Evolutionary conservation across 192 early-diverging fungal genomes (phyloP).

Genomic region (Umbelopsis sp.): DNA sequence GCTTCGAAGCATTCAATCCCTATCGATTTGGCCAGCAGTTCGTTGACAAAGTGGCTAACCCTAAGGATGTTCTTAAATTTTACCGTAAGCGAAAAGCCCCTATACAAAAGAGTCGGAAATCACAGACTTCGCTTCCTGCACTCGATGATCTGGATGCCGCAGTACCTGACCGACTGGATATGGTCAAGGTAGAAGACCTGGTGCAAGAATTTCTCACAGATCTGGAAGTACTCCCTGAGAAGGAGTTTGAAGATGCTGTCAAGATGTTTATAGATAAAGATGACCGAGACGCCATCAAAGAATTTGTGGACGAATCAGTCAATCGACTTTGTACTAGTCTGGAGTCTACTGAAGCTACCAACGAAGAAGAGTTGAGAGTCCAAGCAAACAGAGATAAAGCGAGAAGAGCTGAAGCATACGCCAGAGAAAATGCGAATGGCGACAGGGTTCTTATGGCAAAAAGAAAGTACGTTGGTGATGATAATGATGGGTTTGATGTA

Average conservation of each 20-base stretch:
- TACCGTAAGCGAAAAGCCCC: constrained; percentile 55
- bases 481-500: neutral
- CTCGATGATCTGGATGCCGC: constrained; percentile 35
- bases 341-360: neutral
- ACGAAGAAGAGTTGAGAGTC: neutral
- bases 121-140: constrained; percentile 8
- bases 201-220: constrained; percentile 75
- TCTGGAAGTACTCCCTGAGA: constrained; percentile 73
- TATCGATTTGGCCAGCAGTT: constrained; percentile 83
- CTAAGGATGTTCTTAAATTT: constrained; percentile 85
- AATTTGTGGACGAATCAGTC: constrained; percentile 50
- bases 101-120: neutral
- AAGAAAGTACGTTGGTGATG: neutral
- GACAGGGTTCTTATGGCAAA: constrained; percentile 26
- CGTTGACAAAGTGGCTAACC: constrained; percentile 83
- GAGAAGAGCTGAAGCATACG: constrained; percentile 28
- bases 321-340: constrained; percentile 30
- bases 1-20: constrained; percentile 82
- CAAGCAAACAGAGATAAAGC: constrained; percentile 2
- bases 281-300: constrained; percentile 79
- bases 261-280: constrained; percentile 83
- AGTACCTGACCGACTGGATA: constrained; percentile 63
- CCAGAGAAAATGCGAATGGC: constrained; percentile 31
- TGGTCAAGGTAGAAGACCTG: constrained; percentile 72
- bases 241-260: constrained; percentile 76